phyloP scores from a whole-genome alignment of 805 yeast genomes.

The Ascoidea asiatica region DNA sequence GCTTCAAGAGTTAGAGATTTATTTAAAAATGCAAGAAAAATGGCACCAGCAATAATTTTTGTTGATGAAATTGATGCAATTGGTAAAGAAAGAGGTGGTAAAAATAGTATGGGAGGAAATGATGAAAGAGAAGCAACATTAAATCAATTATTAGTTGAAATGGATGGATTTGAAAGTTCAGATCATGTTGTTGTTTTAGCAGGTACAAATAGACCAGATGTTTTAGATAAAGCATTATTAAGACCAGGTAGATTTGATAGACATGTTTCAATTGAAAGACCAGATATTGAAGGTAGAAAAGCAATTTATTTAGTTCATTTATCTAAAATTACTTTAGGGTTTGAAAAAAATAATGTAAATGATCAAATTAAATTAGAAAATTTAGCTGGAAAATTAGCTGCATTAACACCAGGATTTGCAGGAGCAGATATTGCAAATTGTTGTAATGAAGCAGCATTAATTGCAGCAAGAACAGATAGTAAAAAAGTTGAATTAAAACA shows the following conservation, averaged over 20 bases:
- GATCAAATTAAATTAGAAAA: constrained; percentile 43
- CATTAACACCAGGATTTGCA: constrained; percentile 88
- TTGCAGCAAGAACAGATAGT: constrained; percentile 75
- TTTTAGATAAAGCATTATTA: constrained; percentile 75
- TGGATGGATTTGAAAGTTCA: constrained; percentile 85
- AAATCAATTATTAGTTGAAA: constrained; percentile 84
- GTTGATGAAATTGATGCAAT: constrained; percentile 95
- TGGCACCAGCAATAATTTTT: constrained; percentile 83
- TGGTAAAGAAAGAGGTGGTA: constrained; percentile 68
- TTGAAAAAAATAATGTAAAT: constrained; percentile 23
- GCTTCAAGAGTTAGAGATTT: constrained; percentile 90
- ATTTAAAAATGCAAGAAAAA: constrained; percentile 78
- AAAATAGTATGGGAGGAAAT: constrained; percentile 66
- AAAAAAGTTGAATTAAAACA: constrained; percentile 49
- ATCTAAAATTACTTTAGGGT: constrained; percentile 36
- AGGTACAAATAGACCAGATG: constrained; percentile 90
- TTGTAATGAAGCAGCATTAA: constrained; percentile 88
- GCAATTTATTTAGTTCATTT: constrained; percentile 77
- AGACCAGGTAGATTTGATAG: constrained; percentile 95
- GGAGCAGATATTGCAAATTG: constrained; percentile 96
- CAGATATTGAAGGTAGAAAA: constrained; percentile 82
- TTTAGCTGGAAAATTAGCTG: constrained; percentile 74
- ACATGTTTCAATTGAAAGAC: constrained; percentile 74
- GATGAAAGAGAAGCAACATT: constrained; percentile 91
- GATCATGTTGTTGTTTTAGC: constrained; percentile 91